Evolutionary conservation across 2,329 filamentous ascomycete species (phyloP), one percentile per base, ranked within the genome.

Genomic region (Penicillium capsulatum): DNA sequence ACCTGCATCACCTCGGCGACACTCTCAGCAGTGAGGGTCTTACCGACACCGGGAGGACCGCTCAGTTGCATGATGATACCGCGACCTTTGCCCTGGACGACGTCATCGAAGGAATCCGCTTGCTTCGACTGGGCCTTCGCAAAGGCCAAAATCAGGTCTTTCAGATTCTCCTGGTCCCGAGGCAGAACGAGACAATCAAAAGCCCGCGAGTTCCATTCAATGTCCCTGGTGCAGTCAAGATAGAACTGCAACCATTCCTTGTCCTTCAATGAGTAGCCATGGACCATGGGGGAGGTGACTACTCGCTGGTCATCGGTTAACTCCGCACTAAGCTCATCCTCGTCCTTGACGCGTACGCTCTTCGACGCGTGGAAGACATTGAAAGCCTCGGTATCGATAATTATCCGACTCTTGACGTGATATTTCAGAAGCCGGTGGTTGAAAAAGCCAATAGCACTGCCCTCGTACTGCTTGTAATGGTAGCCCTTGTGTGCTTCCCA

Each of bases 31-130:
- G 72, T 75, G 16, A 73, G 52, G 0, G 75, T 78, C 58, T 78
- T 78, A 10, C 74, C 75, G 2, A 75, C 71, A 3, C 75, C 75
- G 0, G 74, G 73, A 0, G 70, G 70, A 2, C 73, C 74, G 31
- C 63, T 66, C 2, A 77, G 64, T 3, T 76, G 63, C 40, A 76
- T 61, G 38, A 76, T 73, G 37, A 76, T 67, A 7, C 74, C 73
- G 11, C 65, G 64, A 9, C 74, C 75, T 49, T 77, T 77, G 19
- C 72, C 73, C 17, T 69, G 62, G 17, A 77, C 70, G 13, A 76
- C 59, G 45, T 76, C 72, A 50, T 75, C 71, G 46, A 75, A 73
- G 7, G 48, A 36, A 17, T 61, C 61, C 13, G 58, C 50, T 24
- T 66, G 59, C 28, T 58, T 51, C 17, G 63, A 62, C 36, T 74